Evolutionary conservation across 2,329 filamentous ascomycete species (phyloP).

Genomic region (Cylindrodendrum hubeiense): DNA sequence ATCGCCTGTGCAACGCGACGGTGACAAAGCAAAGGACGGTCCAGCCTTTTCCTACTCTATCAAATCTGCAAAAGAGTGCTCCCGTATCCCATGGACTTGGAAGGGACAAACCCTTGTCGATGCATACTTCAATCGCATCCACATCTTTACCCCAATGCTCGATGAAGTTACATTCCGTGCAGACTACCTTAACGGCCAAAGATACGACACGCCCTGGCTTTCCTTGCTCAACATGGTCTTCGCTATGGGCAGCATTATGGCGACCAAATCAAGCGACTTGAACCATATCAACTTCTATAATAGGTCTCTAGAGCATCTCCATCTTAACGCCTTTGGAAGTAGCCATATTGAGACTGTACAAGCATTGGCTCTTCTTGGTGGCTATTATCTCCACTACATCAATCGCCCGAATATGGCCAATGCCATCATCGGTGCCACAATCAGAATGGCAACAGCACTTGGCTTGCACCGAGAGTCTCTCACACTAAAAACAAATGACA

Average conservation of each 20-base stretch:
- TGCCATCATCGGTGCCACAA: constrained; percentile 76
- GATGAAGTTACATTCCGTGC: constrained; percentile 75
- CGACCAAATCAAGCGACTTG: constrained; percentile 73
- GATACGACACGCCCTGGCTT: constrained; percentile 77
- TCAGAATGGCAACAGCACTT: constrained; percentile 78
- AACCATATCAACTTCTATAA: constrained; percentile 78
- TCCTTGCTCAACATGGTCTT: constrained; percentile 83
- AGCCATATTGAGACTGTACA: constrained; percentile 75
- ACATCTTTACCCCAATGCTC: constrained; percentile 79
- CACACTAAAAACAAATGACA: constrained; percentile 6
- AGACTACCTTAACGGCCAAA: constrained; percentile 36
- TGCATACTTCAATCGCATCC: constrained; percentile 79
- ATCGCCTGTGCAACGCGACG: constrained; percentile 57
- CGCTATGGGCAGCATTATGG: constrained; percentile 78
- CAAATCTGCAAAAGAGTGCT: constrained; percentile 58
- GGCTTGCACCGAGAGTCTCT: constrained; percentile 73
- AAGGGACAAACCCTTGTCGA: constrained; percentile 78
- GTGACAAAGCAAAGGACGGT: constrained; percentile 60
- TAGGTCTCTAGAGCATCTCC: constrained; percentile 74
- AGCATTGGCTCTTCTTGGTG: constrained; percentile 76
- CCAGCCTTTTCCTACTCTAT: constrained; percentile 58
- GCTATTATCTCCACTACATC: constrained; percentile 81
- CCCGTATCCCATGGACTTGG: constrained; percentile 67
- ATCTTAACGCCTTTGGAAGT: constrained; percentile 74
- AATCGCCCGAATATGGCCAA: constrained; percentile 82